These are phyloP conservation scores for Wickerhamiella shivajii DNA, from an alignment of 805 yeast genomes.

Conservation along the genomic window DNA sequence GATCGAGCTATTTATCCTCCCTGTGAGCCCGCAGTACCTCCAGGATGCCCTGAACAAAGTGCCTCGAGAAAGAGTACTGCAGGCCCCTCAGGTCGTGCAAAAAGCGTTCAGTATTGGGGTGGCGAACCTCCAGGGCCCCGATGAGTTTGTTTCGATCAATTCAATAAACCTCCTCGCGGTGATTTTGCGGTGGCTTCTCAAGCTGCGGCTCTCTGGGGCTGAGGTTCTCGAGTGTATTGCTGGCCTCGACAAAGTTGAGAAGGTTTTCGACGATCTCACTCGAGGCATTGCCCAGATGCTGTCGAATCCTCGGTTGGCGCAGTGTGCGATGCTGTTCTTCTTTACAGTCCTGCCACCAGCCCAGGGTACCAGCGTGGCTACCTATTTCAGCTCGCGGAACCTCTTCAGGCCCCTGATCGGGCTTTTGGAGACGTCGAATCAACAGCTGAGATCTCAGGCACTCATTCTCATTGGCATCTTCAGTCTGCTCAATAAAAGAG, in stretches of 20 bases:
- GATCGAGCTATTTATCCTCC: conserved; percentile 24
- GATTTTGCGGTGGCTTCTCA: conserved; percentile 20
- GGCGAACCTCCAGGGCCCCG: conserved; percentile 14
- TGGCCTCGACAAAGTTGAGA: conserved; percentile 25
- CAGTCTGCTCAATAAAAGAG: conserved; percentile 24
- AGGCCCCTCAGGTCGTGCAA: conserved; percentile 16
- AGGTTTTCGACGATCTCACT: conserved; percentile 20
- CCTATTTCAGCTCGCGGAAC: conserved; percentile 25
- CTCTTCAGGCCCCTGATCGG: conserved; percentile 26
- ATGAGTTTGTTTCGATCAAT: conserved; percentile 14
- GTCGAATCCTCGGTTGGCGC: conserved; percentile 10
- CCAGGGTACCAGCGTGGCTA: conserved; percentile 23
- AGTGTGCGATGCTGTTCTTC: conserved; percentile 11
- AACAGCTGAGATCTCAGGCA: conserved; percentile 21
- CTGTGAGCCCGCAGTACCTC: conserved; percentile 16
- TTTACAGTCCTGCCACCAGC: conserved; percentile 20
- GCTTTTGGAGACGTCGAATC: conserved; percentile 22
- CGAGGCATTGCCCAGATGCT: conserved; percentile 19
- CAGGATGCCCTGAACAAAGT: conserved; percentile 10
- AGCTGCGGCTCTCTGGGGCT: conserved; percentile 19
- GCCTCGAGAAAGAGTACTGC: conserved; percentile 12
- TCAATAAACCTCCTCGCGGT: conserved; percentile 17
- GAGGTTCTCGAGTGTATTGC: conserved; percentile 24
- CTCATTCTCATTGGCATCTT: conserved; percentile 25
- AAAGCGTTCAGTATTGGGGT: conserved; percentile 16